Conservation (phyloP, 352 stramenopile genomes). For the Pythium insidiosum region DNA sequence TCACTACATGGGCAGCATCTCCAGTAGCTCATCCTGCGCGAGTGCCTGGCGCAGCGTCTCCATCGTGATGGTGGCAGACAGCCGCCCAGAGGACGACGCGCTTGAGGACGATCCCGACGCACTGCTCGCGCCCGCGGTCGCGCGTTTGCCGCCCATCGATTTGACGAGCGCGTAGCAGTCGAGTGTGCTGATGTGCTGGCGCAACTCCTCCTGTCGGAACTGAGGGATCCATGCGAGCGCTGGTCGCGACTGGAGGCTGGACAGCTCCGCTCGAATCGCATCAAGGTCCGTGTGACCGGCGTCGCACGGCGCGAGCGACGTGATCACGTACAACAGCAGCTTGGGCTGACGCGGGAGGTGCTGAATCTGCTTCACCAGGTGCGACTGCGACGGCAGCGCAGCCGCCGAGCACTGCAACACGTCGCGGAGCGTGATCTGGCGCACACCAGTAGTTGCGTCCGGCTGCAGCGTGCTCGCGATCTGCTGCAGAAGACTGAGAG, state of each 20-base stretch:
- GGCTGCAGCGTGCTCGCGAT: slow-evolving; percentile 16
- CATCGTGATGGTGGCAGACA: background rate
- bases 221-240: slow-evolving; percentile 47
- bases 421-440: slow-evolving; percentile 17
- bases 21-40: slow-evolving; percentile 1
- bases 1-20: background rate
- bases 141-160: slow-evolving; percentile 15
- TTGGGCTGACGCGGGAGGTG: slow-evolving; percentile 59
- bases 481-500: slow-evolving; percentile 52
- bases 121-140: slow-evolving; percentile 2
- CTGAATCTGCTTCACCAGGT: slow-evolving; percentile 36
- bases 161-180: slow-evolving; percentile 67
- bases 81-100: too few relatives aligned
- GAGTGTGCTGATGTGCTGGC: slow-evolving; percentile 49
- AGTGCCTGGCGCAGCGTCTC: background rate
- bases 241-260: slow-evolving; percentile 19
- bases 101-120: too few relatives aligned
- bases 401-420: slow-evolving; percentile 25
- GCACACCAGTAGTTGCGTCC: background rate
- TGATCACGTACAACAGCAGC: slow-evolving; percentile 59
- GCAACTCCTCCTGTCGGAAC: slow-evolving; percentile 51
- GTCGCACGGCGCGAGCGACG: slow-evolving; percentile 32
- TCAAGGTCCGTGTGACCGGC: slow-evolving; percentile 26
- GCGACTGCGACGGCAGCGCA: slow-evolving; percentile 27
- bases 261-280: slow-evolving; percentile 38